A percentile compares a stretch with the other conserved stretches of the same genome.
phyloP scores from a whole-genome alignment of 768 basidiomycete species.

The Panus rudis region DNA sequence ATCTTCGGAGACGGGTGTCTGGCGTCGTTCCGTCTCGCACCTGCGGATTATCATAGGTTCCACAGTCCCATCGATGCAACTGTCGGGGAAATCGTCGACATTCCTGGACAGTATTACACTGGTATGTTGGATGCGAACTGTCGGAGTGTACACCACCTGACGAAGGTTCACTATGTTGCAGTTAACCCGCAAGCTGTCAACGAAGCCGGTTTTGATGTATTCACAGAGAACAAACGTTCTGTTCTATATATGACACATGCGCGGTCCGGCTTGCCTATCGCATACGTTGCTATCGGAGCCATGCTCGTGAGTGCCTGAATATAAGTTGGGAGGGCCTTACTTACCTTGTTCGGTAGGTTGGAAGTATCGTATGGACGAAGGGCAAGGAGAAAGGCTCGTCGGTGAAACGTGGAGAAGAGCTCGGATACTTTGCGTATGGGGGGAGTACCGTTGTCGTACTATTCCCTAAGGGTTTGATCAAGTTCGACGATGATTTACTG shows the following conservation, averaged over 20 bases:
- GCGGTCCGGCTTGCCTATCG: constrained; percentile 42
- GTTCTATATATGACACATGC: constrained; percentile 45
- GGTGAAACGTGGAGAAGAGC: constrained; percentile 59
- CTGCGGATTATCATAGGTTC: constrained; percentile 78
- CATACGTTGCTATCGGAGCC: constrained; percentile 72
- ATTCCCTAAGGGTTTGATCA: constrained; percentile 45
- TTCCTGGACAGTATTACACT: constrained; percentile 56
- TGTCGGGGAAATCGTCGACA: constrained; percentile 36
- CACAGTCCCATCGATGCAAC: constrained; percentile 61
- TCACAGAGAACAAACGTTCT: constrained; percentile 57
- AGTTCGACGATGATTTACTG: constrained; percentile 59
- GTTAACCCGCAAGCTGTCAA: constrained; percentile 80
- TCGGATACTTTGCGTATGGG: constrained; percentile 67
- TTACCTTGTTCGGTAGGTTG: constrained; percentile 28
- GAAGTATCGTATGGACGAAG: constrained; percentile 61
- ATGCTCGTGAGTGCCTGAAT: constrained; percentile 43
- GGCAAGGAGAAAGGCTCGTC: constrained; percentile 39
- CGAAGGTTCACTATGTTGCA: neutral
- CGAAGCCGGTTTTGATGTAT: constrained; percentile 54
- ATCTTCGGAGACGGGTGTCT: constrained; percentile 41
- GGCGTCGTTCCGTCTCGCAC: constrained; percentile 66
- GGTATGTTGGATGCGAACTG: constrained; percentile 31
- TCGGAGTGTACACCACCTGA: too few relatives aligned
- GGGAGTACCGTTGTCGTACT: constrained; percentile 65
- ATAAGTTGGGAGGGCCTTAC: neutral